Base-by-base conservation (phyloP, 106 monocot genomes). In the Phalaenopsis equestris region DNA sequence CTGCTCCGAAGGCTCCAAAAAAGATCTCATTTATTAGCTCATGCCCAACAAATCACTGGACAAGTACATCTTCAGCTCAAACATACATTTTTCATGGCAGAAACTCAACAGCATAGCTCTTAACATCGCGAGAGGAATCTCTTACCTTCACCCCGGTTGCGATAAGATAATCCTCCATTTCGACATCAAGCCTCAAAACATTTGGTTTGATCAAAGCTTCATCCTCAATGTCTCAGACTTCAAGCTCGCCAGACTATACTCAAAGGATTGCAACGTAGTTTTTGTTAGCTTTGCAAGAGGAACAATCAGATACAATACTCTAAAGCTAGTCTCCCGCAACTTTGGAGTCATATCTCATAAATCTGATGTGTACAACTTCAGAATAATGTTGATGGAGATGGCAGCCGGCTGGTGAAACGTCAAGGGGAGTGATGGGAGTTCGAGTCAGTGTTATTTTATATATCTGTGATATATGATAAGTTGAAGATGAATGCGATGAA, bases 1-100 rank as follows among this genome's bases (percentile, higher is more conserved):
- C 46, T 89, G 91, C 64, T 83, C 91, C 1, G 91, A 91, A 15
- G 83, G 84, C 39, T 64, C 77, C 41, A 83, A 81, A 8, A 85
- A 83, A 57, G 86, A 82, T 18, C 79, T 86, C 0, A 79, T 89
- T 30, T 30, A 30, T 30, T 30, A 30, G 30, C 30, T 30, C 30
- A 30, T 30, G 30, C 23, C 84, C 9, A 86, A 86, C 8, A 79
- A 86, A 8, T 89, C 89, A 3, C 82, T 30, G 30, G 30, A 30
- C 30, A 30, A 30, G 30, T 30, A 0, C 30, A 30, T 0, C 30
- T 30, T 30, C 0, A 30, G 30, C 30, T 30, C 30, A 30, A 30
- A 30, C 30, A 30, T 0, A 30, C 30, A 30, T 30, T 30, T 30
- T 30, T 30, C 30, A 30, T 0, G 30, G 0, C 30, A 30, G 0